Conservation (phyloP, 768 basidiomycete species). For the Boletus pseudopeckii region DNA sequence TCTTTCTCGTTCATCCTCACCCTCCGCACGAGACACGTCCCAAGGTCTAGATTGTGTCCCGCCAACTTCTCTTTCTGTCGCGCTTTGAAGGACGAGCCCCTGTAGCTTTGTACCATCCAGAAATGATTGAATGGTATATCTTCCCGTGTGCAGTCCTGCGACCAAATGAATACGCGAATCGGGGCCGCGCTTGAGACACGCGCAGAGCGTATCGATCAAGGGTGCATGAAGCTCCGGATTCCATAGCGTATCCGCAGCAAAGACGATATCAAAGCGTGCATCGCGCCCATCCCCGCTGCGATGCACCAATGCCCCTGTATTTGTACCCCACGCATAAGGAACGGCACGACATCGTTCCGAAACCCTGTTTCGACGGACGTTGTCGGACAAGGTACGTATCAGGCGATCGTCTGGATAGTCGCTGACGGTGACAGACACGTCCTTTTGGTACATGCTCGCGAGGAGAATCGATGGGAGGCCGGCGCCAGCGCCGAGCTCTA, state of each 20-base stretch:
- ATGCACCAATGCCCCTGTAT: constrained; percentile 30
- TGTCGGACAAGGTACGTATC: constrained; percentile 54
- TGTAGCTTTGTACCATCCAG: constrained; percentile 31
- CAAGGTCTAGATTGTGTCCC: constrained; percentile 43
- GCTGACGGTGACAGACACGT: constrained; percentile 47
- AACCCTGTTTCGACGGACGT: constrained; percentile 51
- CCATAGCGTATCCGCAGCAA: constrained; percentile 80
- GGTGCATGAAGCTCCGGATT: constrained; percentile 56
- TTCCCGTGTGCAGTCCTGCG: constrained; percentile 72
- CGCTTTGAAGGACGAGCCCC: constrained; percentile 46
- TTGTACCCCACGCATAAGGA: constrained; percentile 66
- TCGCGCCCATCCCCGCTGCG: constrained; percentile 20
- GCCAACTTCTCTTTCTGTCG: constrained; percentile 46
- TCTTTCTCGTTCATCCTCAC: constrained; percentile 65
- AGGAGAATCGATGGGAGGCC: constrained; percentile 71
- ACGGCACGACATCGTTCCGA: constrained; percentile 46
- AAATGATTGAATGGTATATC: constrained; percentile 68
- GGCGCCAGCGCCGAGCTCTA: constrained; percentile 74
- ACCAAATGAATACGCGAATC: constrained; percentile 60
- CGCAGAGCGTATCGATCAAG: constrained; percentile 51
- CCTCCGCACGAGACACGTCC: constrained; percentile 47
- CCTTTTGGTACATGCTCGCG: constrained; percentile 43
- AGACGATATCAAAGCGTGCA: constrained; percentile 54
- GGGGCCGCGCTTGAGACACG: constrained; percentile 41
- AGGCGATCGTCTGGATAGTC: constrained; percentile 72